Evolutionary conservation across 1,284 basidiomycete species (phyloP), one percentile per base, ranked within the genome.

Genomic region (Ceratobasidium sp.): DNA sequence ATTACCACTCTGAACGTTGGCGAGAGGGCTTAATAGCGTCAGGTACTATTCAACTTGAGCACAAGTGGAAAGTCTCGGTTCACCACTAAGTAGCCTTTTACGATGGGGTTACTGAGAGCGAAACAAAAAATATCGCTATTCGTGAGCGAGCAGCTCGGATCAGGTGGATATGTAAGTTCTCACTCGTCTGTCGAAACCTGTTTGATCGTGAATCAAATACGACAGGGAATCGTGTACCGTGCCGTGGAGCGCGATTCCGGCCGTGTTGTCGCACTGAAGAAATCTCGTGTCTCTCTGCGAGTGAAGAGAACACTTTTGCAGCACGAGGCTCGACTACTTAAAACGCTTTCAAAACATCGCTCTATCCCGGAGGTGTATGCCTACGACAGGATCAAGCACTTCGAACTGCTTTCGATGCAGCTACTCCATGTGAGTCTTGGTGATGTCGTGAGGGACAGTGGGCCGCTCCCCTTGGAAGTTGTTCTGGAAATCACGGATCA

Each of bases 351-450:
- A 63, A 75, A 75, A 22, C 77, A 78, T 46, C 64, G 75, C 0
- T 58, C 75, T 8, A 78, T 78, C 61, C 77, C 77, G 11, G n/a
- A 13, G 2, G 34, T 78, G 13, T 69, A 64, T 56, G 74, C 46
- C 0, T 76, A 75, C 24, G 65, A 62, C 3, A 74, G 63, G 1
- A 29, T 76, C 24, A 11, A 16, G 37, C 77, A 78, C 46, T 78
- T 78, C 62, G 77, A 78, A 39, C 76, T 77, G 49, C n/a, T 76
- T n/a, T 61, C 71, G 0, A 77, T 78, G 73, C 65, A 78, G 63
- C 54, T 65, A 61, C 48, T 51, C 3, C 6, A 51, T 19, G 19
- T 6, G 48, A 51, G 48, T 16, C 48, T 51, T 22, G 48, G 48
- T 6, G 48, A 51, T 16, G 24, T 51, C 24, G 24, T 51, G 48